These are phyloP conservation scores for Vigna radiata DNA, from an alignment of 306 rosid species.

Conservation along the genomic window DNA sequence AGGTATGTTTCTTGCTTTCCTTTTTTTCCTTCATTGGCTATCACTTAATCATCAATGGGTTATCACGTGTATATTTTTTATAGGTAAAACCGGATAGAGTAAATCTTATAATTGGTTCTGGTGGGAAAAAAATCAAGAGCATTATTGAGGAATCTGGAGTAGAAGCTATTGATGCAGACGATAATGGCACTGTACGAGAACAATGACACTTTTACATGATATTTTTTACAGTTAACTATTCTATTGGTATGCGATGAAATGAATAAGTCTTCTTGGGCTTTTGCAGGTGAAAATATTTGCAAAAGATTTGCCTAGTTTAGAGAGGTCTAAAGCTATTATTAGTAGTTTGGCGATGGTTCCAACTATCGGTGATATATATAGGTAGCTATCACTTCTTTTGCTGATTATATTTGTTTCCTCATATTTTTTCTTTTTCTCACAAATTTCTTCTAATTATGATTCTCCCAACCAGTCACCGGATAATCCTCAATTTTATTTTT, in stretches of 20 bases:
- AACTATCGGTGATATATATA: slow-evolving; percentile 82
- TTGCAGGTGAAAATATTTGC: slow-evolving; percentile 91
- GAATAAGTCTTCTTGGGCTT: slow-evolving; percentile 42
- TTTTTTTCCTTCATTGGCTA: background rate
- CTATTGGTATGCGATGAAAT: background rate
- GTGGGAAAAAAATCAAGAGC: slow-evolving; percentile 96
- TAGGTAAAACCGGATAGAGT: slow-evolving; percentile 85
- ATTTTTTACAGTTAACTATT: slow-evolving; percentile 11
- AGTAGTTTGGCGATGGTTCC: slow-evolving; percentile 92
- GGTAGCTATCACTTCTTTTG: slow-evolving; percentile 58
- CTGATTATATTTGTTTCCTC: slow-evolving; percentile 34
- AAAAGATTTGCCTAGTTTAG: slow-evolving; percentile 78
- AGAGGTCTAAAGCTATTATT: slow-evolving; percentile 84
- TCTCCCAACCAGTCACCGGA: background rate
- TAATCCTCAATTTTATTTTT: background rate
- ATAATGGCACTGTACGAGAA: slow-evolving; percentile 80
- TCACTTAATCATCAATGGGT: slow-evolving; percentile 9
- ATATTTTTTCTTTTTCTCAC: background rate
- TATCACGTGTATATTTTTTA: slow-evolving; percentile 32
- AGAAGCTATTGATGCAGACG: slow-evolving; percentile 81
- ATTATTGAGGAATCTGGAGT: slow-evolving; percentile 93
- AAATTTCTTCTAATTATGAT: background rate
- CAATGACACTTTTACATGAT: slow-evolving; percentile 6
- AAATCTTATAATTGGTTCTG: slow-evolving; percentile 85
- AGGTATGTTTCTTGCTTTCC: slow-evolving; percentile 62